Conservation (phyloP, 176 grass and related monocot species). For the Aegilops longissima region DNA sequence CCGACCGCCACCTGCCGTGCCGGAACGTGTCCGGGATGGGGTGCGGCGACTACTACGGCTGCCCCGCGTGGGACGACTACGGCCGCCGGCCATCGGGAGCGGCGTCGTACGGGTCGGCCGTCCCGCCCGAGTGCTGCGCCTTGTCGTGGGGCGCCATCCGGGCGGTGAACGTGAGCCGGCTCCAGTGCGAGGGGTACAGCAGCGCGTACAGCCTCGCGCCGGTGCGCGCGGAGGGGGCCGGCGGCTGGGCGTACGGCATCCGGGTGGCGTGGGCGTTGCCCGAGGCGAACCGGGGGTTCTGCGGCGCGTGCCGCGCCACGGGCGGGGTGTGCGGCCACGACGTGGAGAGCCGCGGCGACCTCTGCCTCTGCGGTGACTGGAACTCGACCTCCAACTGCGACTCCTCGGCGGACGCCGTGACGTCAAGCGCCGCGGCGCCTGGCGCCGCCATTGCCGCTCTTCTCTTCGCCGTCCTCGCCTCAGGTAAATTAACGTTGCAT, state of each 20-base stretch:
- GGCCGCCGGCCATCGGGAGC: neutral
- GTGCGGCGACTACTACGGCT: constrained; percentile 73
- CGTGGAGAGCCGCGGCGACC: constrained; percentile 54
- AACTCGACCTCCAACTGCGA: constrained; percentile 96
- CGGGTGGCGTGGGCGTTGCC: constrained; percentile 62
- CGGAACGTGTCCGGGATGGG: constrained; percentile 86
- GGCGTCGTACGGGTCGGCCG: constrained; percentile 48
- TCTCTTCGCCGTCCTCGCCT: constrained; percentile 18
- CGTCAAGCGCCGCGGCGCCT: neutral
- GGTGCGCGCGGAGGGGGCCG: constrained; percentile 47
- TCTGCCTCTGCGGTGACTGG: constrained; percentile 78
- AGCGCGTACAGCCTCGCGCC: constrained; percentile 93
- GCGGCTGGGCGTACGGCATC: constrained; percentile 78
- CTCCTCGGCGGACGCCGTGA: constrained; percentile 36
- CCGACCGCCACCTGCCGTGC: constrained; percentile 74
- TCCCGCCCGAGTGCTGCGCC: constrained; percentile 82
- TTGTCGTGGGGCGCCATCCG: constrained; percentile 63
- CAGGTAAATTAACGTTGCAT: constrained; percentile 16
- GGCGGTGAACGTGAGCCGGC: constrained; percentile 71
- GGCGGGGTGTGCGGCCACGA: constrained; percentile 86
- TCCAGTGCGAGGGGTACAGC: constrained; percentile 94
- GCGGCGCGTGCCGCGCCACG: constrained; percentile 80
- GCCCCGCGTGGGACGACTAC: constrained; percentile 75
- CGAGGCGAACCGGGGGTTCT: constrained; percentile 74
- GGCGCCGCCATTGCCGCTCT: neutral